These are phyloP conservation scores for Neopestalotiopsis sp. DNA, from an alignment of 2,329 filamentous ascomycete species.

Conservation along the genomic window DNA sequence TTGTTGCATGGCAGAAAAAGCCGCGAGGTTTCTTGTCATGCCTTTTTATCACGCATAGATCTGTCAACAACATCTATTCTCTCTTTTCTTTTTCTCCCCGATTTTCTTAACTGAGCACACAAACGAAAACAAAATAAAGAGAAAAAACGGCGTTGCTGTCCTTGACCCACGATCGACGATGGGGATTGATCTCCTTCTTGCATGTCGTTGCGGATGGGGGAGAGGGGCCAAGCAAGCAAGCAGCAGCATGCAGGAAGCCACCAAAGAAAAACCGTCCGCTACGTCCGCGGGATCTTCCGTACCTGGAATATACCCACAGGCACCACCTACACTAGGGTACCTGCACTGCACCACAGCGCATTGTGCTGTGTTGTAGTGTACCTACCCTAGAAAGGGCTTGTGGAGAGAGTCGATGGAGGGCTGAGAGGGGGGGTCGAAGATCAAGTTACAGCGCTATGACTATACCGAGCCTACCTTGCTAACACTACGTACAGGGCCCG, in stretches of 20 bases:
- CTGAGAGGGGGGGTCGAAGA: neutral
- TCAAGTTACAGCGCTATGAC: constrained; percentile 11
- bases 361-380: neutral
- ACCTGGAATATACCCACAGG: neutral
- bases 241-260: neutral
- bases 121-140: neutral
- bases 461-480: neutral
- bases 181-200: neutral
- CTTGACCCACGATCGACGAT: neutral
- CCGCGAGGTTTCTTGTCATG: neutral
- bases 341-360: neutral
- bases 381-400: neutral
- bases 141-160: neutral
- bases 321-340: neutral
- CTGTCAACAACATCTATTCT: neutral
- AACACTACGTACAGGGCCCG: neutral
- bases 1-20: neutral
- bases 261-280: too few species aligned
- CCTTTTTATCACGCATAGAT: neutral
- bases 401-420: constrained; percentile 3
- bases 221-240: neutral
- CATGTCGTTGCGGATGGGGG: neutral
- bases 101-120: neutral
- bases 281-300: neutral
- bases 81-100: too few species aligned